phyloP scores from a whole-genome alignment of 345 rosid species.

The Erodium maritimum region DNA sequence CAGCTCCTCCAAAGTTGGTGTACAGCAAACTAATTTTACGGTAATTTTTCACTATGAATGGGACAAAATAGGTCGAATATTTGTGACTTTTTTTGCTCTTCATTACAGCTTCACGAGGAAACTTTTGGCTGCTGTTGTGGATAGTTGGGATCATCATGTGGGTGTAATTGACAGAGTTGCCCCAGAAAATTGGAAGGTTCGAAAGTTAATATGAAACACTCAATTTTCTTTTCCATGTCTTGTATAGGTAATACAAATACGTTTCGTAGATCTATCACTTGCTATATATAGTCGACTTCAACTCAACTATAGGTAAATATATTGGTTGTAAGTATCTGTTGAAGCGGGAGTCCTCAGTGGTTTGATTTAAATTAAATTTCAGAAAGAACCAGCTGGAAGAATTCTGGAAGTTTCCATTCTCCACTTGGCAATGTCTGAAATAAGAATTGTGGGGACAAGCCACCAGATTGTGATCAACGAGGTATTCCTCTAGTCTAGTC shows the following conservation, averaged over 20 bases:
- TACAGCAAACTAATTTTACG: conserved; percentile 88
- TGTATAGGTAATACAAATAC: not conserved
- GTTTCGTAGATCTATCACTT: not conserved
- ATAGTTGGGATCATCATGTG: conserved; percentile 77
- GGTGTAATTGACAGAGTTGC: conserved; percentile 55
- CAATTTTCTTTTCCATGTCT: not conserved
- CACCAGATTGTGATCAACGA: conserved; percentile 94
- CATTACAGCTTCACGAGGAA: conserved; percentile 78
- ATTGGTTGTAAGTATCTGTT: not conserved
- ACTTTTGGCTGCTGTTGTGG: conserved; percentile 75
- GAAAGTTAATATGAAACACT: not conserved
- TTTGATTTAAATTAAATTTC: conserved; percentile 13
- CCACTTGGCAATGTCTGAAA: conserved; percentile 92
- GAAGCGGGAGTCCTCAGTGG: too few species aligned
- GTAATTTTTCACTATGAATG: too few species aligned
- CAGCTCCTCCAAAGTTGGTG: conserved; percentile 96
- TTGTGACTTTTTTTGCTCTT: conserved; percentile 12
- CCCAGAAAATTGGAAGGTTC: conserved; percentile 89
- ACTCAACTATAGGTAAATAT: not conserved
- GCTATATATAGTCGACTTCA: too few species aligned
- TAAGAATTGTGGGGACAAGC: conserved; percentile 62
- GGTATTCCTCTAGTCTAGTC: conserved; percentile 20
- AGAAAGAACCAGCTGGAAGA: conserved; percentile 80
- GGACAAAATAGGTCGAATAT: too few species aligned
- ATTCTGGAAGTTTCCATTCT: conserved; percentile 86